Evolutionary conservation across 2,329 filamentous ascomycete species (phyloP), one percentile per base, ranked within the genome.

Genomic region (Massarina eburnea): DNA sequence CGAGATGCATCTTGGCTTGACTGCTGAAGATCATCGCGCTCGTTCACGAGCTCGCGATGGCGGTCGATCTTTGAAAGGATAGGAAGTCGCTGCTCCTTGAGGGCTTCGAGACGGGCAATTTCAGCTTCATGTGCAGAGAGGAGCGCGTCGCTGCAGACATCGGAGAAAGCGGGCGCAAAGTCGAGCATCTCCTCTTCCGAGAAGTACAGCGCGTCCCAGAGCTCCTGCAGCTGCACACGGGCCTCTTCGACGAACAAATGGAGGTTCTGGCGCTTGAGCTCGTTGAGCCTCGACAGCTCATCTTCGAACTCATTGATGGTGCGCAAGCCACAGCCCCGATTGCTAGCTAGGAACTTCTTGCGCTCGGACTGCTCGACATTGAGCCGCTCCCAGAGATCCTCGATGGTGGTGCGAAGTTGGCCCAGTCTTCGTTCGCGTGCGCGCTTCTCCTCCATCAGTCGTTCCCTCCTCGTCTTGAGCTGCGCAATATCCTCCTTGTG

Each of bases 161-260:
- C 94, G 36, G 91, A 95, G 68, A 97, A 97, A 33, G 91, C 94
- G 0, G 95, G 94, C 0, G 91, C 94, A 59, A 99, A 99, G 57
- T 96, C 91, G 45, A 97, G 82, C 91, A 97, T 97, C 73, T 99
- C 94, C 62, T 99, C 94, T 67, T 99, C 94, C 0, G 89, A 96
- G 65, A 95, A 91, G 75, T 94, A 97, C 1, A 99, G 76, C 0
- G 83, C 79, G 66, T 99, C 94, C 94, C 95, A 99, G 0, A 99
- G 82, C 64, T 95, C 91, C 70, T 97, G 92, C 9, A 99, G 80
- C 66, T 89, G 89, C 72, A 84, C 88, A 32, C 95, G 83, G 17
- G 92, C 87, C 73, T 99, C 94, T 68, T 97, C 94, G 9, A 99
- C 90, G 62, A 99, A 99, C 4, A 97, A 73, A 66, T 96, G 91